These are phyloP conservation scores for Pestalotiopsis sp. DNA, from an alignment of 2,329 filamentous ascomycete species.

Conservation along the genomic window DNA sequence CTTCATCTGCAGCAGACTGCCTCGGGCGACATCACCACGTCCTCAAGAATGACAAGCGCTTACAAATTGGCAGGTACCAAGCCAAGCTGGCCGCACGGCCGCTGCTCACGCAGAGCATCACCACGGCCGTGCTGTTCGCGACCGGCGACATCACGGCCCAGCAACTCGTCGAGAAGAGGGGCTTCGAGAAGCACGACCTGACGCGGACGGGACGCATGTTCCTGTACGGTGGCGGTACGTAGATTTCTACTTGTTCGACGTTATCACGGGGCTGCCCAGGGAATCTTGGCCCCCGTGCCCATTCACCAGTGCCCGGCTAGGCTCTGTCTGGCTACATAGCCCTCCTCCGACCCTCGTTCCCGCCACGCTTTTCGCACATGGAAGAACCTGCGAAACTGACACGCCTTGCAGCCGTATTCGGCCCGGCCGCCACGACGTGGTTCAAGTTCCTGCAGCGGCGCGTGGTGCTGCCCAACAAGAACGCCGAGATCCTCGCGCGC, in stretches of 20 bases:
- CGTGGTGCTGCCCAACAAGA: slow-evolving; percentile 63
- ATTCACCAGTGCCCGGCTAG: neutral
- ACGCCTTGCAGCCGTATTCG: slow-evolving; percentile 66
- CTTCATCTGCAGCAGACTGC: too few relatives aligned
- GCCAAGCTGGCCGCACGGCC: slow-evolving; percentile 76
- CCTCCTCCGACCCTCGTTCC: neutral
- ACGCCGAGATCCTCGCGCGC: slow-evolving; percentile 72
- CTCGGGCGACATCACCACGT: too few relatives aligned
- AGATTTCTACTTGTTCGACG: neutral
- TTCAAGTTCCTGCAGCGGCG: slow-evolving; percentile 75
- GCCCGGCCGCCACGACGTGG: slow-evolving; percentile 85
- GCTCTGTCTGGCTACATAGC: neutral
- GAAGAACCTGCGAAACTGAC: neutral
- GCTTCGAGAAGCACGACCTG: slow-evolving; percentile 73
- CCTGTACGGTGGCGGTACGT: slow-evolving; percentile 73
- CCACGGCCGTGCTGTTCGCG: slow-evolving; percentile 88
- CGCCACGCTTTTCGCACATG: neutral
- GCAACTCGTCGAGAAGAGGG: slow-evolving; percentile 82
- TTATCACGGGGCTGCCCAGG: neutral
- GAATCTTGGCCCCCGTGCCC: neutral
- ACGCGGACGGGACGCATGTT: slow-evolving; percentile 76
- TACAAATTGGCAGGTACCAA: slow-evolving; percentile 69
- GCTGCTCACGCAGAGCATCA: slow-evolving; percentile 86
- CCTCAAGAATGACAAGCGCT: neutral
- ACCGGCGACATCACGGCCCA: slow-evolving; percentile 90